Evolutionary conservation across 2,329 filamentous ascomycete species (phyloP).

Genomic region (Apiospora koreana): DNA sequence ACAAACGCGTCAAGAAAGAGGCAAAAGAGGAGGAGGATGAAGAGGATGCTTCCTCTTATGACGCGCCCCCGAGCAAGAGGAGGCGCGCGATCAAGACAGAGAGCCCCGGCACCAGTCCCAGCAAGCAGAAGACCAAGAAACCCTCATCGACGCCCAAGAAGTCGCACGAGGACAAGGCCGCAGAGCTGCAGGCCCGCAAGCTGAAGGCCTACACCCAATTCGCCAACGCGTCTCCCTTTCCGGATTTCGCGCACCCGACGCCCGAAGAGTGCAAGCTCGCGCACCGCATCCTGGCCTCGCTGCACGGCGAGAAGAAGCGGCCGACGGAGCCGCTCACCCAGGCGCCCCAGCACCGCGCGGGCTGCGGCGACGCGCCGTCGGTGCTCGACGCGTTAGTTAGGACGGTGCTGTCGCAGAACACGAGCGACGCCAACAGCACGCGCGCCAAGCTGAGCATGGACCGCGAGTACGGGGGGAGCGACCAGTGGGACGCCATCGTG

Average conservation of each 20-base stretch:
- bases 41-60: background rate
- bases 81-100: background rate
- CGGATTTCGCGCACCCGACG: constrained; percentile 66
- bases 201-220: constrained; percentile 44
- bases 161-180: constrained; percentile 20
- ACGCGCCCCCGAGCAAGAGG: background rate
- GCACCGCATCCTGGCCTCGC: constrained; percentile 61
- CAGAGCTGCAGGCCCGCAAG: constrained; percentile 41
- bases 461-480: constrained; percentile 41
- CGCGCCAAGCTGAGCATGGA: constrained; percentile 57
- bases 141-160: constrained; percentile 8
- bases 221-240: constrained; percentile 60
- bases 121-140: constrained; percentile 3
- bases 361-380: constrained; percentile 53
- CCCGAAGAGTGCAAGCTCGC: constrained; percentile 68
- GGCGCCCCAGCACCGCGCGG: constrained; percentile 64
- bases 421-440: constrained; percentile 56
- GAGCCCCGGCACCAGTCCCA: background rate
- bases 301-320: constrained; percentile 65
- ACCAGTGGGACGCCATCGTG: constrained; percentile 44
- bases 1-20: constrained; percentile 22
- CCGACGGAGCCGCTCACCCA: constrained; percentile 52
- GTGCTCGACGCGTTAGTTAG: constrained; percentile 55
- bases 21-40: constrained; percentile 5
- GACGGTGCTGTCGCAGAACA: constrained; percentile 56